These are phyloP conservation scores for Hypoxylon sp. DNA, from an alignment of 2,329 filamentous ascomycete genomes.

Conservation along the genomic window DNA sequence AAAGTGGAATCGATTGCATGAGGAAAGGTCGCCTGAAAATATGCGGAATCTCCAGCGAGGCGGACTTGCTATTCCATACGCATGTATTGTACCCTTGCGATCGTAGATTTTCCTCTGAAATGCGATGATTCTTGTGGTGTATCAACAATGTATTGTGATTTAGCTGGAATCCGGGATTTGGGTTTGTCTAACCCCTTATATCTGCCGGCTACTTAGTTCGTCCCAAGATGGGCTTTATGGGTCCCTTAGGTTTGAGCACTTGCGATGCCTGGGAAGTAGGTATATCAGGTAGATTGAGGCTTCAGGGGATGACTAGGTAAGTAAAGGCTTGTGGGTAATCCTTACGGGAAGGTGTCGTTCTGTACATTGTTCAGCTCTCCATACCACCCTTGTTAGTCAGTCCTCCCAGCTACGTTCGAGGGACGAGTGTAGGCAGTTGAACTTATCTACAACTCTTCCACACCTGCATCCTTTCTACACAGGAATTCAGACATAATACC, in stretches of 20 bases:
- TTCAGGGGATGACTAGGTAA: not conserved
- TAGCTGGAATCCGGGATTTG: not conserved
- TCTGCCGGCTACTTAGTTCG: not conserved
- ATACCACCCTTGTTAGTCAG: too few species aligned
- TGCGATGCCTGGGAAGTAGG: not conserved
- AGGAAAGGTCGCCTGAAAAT: not conserved
- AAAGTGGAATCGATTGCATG: not conserved
- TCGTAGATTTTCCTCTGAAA: not conserved
- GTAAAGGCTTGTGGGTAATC: too few species aligned
- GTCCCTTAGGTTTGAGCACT: not conserved
- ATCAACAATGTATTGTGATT: not conserved
- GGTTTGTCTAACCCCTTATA: not conserved
- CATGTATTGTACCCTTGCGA: not conserved
- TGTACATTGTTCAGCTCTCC: too few species aligned
- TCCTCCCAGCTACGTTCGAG: not conserved
- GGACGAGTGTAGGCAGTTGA: not conserved
- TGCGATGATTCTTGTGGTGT: conserved; percentile 3
- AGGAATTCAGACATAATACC: not conserved
- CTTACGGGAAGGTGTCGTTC: too few species aligned
- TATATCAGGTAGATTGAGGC: not conserved
- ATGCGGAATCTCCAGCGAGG: not conserved
- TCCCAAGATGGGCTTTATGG: not conserved
- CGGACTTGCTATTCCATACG: not conserved
- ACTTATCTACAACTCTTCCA: not conserved
- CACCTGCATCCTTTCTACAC: not conserved